Evolutionary conservation across 1,284 basidiomycete genomes (phyloP), one percentile per base, ranked within the genome.

Genomic region (Apiotrichum montevideense): DNA sequence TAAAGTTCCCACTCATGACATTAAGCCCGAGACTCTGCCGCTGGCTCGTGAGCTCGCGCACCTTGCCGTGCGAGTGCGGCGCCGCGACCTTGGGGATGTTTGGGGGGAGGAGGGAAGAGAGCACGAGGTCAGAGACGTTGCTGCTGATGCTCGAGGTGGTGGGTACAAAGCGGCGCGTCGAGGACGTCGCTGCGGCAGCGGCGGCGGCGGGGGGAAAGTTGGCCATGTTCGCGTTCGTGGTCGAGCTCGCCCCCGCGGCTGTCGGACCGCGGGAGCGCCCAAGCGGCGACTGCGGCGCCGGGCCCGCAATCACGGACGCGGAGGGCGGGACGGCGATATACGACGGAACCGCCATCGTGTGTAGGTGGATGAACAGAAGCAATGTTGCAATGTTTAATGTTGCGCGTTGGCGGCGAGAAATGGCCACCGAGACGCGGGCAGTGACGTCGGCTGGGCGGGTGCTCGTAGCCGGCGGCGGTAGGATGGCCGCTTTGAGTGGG

Each of bases 1-100:
- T 58, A 52, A 77, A 77, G 58, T 76, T 77, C 55, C 72, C 72
- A 21, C 67, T 71, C 60, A 76, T 65, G 45, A 74, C 51, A 13
- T 68, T 69, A 11, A 77, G 51, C 50, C 70, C 72, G 39, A 77
- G 60, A 15, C 62, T 60, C 49, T 75, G 72, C 45, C 66, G 55
- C 59, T 76, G 74, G 4, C 66, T 67, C 37, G 70, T 74, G 46
- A 77, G 59, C 53, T 70, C 67, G 39, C 68, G 51, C 3, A 44
- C 54, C 11, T 49, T 45, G 4, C 58, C 62, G 14, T 51, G 54
- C 1, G 56, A 35, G 29, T 41, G 55, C 3, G 45, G 39, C 10
- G 63, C 41, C 13, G 69, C 63, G 21, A 72, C 48, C 43, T 72
- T 72, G 7, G 73, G 73, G 7, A 75, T 50, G 50, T 73, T 73